A percentile compares a stretch with the other conserved stretches of the same genome.
Conservation (phyloP, 2,329 filamentous ascomycete species). For the Fusarium tjaetaba region DNA sequence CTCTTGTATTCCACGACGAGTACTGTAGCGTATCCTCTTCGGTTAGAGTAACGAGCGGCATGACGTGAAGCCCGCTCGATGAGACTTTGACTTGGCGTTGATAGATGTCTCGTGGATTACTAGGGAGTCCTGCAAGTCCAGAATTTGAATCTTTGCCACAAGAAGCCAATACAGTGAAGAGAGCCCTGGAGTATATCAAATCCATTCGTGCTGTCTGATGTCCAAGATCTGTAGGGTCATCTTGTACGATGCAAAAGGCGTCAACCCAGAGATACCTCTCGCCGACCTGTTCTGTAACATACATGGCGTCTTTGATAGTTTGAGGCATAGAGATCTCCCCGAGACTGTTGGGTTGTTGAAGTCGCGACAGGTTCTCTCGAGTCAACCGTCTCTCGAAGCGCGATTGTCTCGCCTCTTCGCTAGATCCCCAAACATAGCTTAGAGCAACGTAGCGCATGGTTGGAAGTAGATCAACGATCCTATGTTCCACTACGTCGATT, state of each 20-base stretch:
- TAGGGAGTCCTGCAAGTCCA: neutral
- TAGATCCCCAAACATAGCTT: slow-evolving; percentile 26
- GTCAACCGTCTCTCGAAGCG: neutral
- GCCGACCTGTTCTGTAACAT: neutral
- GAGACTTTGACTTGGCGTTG: neutral
- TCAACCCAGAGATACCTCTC: slow-evolving; percentile 28
- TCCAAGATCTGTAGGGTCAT: slow-evolving; percentile 4
- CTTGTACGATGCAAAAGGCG: slow-evolving; percentile 27
- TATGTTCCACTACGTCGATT: neutral
- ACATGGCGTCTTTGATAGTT: slow-evolving; percentile 18
- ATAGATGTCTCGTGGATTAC: neutral
- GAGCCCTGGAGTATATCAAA: slow-evolving; percentile 8
- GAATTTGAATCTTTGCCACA: neutral
- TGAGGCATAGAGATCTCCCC: neutral
- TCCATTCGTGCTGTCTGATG: slow-evolving; percentile 16
- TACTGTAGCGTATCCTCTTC: neutral
- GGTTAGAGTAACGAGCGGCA: neutral
- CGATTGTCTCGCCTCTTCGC: neutral
- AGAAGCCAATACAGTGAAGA: slow-evolving; percentile 1
- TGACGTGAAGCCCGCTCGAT: neutral
- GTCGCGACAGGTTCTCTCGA: neutral
- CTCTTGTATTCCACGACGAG: slow-evolving; percentile 1
- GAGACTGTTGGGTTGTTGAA: neutral
- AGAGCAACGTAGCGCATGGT: slow-evolving; percentile 20
- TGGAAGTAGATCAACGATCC: neutral